Base-by-base conservation (phyloP, 495 filamentous ascomycete genomes). In the Podospora didyma region DNA sequence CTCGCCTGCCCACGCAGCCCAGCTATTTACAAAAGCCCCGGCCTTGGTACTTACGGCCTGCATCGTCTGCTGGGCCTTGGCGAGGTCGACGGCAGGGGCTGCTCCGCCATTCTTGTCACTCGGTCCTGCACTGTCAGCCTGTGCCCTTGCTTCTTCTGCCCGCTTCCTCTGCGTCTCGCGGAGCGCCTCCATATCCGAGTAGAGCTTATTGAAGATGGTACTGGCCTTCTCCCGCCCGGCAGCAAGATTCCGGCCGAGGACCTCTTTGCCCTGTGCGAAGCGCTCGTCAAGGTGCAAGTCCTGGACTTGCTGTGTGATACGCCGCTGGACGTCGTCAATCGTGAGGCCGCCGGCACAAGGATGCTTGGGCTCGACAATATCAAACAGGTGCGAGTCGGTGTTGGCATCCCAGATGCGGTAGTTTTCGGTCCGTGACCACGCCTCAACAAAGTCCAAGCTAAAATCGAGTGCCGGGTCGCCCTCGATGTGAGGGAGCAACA, bases 1-100 rank as follows among this genome's bases (percentile, higher is more conserved):
- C 72, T 98, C 92, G 26, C 84, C 85, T 6, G 93, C 93, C 94
- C 94, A 98, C 2, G 83, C 74, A n/a, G 92, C 86, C 95, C 95
- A 97, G 23, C 90, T 95, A 49, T 87, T 92, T 47, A 98, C 78
- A 63, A 96, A 98, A 5, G 93, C 88, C 17, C 90, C 82, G 10
- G 93, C 93, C 59, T 86, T 87, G 59, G 85, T 80, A 10, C 86
- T 74, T 0, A 88, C 89, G 1, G 84, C 84, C 54, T 78, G 80
- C 14, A 85, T 80, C 5, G 86, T 79, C 47, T 86, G 83, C 69
- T 90, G 88, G 1, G 87, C 83, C 60, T 86, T 82, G 10, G 75
- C 72, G 12, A 86, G 64, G 59, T 94, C 88, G 21, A 80, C 78
- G 46, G 58, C 56, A 26, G 60, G 61, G 65, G 59, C 74, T 68